Evolutionary conservation across 257 asterid species (phyloP), one percentile per base, ranked within the genome.

Genomic region (Gentiana dahurica): DNA sequence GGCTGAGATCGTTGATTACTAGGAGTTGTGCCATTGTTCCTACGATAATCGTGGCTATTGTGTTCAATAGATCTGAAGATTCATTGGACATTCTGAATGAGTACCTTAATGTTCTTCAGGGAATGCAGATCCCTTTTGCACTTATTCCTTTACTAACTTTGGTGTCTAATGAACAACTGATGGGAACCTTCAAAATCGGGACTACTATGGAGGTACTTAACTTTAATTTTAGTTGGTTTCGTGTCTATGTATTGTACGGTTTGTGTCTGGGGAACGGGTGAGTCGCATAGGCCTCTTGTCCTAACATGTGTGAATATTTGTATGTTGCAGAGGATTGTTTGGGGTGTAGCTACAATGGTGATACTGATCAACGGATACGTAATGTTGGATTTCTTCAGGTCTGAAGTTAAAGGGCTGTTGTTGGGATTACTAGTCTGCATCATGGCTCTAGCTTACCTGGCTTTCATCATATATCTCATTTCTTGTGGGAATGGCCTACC

Each of bases 51-150:
- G 86, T 85, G 50, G 89, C 89, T 15, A 49, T 77, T n/a, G 57
- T 71, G n/a, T 85, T 85, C 59, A 82, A 85, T 57, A 64, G 78
- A 49, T 82, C 89, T 0, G 87, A 80, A 56, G 89, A 78, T 65
- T 50, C 80, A 62, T 76, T 85, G 35, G 95, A 85, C 68, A 77
- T 71, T 55, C 67, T 85, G 1, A 85, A 82, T 11, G 87, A 85
- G 41, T 82, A 83, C 81, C 85, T 85, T 4, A 85, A 85, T 52
- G 89, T 85, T 45, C 77, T 85, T 59, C 95, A 85, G 57, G 95
- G 92, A 0, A 64, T 85, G 83, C 89, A 80, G 57, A 85, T 85
- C 0, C 95, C 95, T 0, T 85, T 82, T 58, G 92, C 89, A 3
- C 78, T 85, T 8, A 68, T 85, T 37, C 95, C 95, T 37, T 85